A percentile compares a stretch with the other conserved stretches of the same genome.
These are phyloP conservation scores for Tubosaeta brunneosetosa DNA, from an alignment of 768 basidiomycete genomes.

Conservation along the genomic window DNA sequence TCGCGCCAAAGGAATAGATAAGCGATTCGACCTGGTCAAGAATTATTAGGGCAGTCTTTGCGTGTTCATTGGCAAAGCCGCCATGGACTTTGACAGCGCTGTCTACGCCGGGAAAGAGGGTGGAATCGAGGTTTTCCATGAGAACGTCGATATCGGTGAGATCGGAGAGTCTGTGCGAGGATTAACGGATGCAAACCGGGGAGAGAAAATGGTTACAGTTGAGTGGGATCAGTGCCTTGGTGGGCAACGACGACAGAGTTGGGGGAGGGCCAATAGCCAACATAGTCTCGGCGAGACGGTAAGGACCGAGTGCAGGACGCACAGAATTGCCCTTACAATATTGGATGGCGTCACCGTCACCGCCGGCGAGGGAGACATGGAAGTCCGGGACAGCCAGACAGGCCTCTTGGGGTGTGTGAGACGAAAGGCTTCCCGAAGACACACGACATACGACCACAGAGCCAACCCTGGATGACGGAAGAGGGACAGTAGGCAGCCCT, in stretches of 20 bases:
- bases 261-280: slow-evolving; percentile 51
- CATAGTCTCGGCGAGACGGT: slow-evolving; percentile 37
- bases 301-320: background rate
- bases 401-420: slow-evolving; percentile 17
- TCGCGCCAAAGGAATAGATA: slow-evolving; percentile 34
- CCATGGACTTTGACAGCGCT: slow-evolving; percentile 43
- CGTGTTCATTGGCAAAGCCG: slow-evolving; percentile 52
- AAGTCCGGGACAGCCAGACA: slow-evolving; percentile 41
- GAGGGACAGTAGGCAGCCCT: slow-evolving; percentile 51
- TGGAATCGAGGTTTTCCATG: slow-evolving; percentile 36
- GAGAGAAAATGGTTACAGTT: slow-evolving; percentile 37
- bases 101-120: slow-evolving; percentile 53
- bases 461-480: slow-evolving; percentile 35
- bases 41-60: slow-evolving; percentile 41
- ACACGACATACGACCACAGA: slow-evolving; percentile 37
- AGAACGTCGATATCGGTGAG: slow-evolving; percentile 47
- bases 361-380: slow-evolving; percentile 37
- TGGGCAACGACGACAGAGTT: slow-evolving; percentile 56
- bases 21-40: slow-evolving; percentile 40
- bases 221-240: slow-evolving; percentile 54
- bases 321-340: slow-evolving; percentile 34
- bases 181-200: background rate
- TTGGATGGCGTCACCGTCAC: slow-evolving; percentile 46
- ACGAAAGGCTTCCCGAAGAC: background rate
- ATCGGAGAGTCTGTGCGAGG: slow-evolving; percentile 37